A percentile compares a stretch with the other conserved stretches of the same genome.
phyloP scores from a whole-genome alignment of 192 early-diverging fungal species.

The Gamsiella multidivaricata region DNA sequence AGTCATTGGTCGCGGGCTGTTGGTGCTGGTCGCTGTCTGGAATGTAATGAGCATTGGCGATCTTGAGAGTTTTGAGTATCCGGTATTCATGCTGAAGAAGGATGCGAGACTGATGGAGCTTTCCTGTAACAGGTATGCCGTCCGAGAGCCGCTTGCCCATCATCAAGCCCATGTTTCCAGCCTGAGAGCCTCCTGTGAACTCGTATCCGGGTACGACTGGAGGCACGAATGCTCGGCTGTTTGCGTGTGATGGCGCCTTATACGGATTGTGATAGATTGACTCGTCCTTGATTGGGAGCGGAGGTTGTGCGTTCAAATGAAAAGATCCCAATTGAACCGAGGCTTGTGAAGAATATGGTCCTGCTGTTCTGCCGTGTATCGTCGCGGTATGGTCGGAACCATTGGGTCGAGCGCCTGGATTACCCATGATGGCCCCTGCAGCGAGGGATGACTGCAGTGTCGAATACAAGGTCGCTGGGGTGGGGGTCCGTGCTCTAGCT shows the following conservation, averaged over 20 bases:
- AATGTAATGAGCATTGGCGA: constrained; percentile 21
- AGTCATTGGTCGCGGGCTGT: not conserved
- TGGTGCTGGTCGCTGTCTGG: not conserved
- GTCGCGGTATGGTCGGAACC: not conserved
- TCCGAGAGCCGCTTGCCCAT: constrained; percentile 46
- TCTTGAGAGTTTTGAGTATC: constrained; percentile 31
- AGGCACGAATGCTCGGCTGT: constrained; percentile 30
- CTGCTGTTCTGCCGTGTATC: not conserved
- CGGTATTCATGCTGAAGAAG: constrained; percentile 47
- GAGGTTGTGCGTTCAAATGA: constrained; percentile 11
- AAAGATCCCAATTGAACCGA: not conserved
- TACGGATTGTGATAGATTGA: constrained; percentile 36
- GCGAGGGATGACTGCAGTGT: constrained; percentile 15
- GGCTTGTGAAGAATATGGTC: constrained; percentile 13
- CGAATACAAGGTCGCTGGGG: constrained; percentile 5
- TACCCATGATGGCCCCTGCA: constrained; percentile 6
- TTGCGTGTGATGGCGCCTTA: constrained; percentile 28
- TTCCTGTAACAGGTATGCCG: constrained; percentile 34
- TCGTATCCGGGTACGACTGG: constrained; percentile 36
- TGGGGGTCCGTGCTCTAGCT: not conserved
- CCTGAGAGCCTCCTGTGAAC: constrained; percentile 42
- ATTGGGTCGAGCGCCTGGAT: not conserved
- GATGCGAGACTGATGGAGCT: constrained; percentile 25
- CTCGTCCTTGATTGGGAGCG: constrained; percentile 20
- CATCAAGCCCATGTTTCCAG: constrained; percentile 48